Evolutionary conservation across 495 filamentous ascomycete genomes (phyloP), one percentile per base, ranked within the genome.

Genomic region (Echria macrotheca): DNA sequence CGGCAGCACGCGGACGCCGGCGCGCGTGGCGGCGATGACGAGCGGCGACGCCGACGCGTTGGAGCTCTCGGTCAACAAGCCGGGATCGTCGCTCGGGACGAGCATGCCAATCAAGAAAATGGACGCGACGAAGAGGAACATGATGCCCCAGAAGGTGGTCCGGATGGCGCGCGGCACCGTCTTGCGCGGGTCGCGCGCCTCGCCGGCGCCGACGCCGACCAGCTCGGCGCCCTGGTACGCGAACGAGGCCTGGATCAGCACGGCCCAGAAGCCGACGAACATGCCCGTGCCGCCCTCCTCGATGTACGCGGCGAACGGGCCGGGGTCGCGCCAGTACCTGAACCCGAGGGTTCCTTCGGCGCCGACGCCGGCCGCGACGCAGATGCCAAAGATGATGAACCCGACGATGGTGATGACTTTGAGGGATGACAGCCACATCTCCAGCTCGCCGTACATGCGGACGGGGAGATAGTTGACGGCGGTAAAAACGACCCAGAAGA

Each of bases 321-420:
- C 85, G 1, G 84, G 85, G 19, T 81, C 58, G 17, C 73, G 68
- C 85, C 85, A 90, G 63, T 83, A 85, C 32, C 75, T 68, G 66
- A 89, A 89, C 3, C 85, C 84, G n/a, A 85, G 64, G 33, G 77
- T 70, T 35, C 83, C 80, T 24, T 83, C 75, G 9, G 82, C 71
- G 25, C 82, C 81, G 24, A 74, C 85, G 10, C 85, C 84, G 18
- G 81, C 77, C 57, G 83, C 78, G 31, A 88, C 73, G 49, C 84
- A 78, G 47, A 90, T 72, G 36, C 74, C 81, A 28, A 83, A 73
- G 48, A 86, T 76, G 50, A 86, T 69, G 52, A 85, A 74, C 28
- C 86, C 86, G 40, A 87, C 47, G 47, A 90, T 79, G 40, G 83
- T 85, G 56, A 89, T 63, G 52, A 90, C 82, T 59, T 91, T 91